These are phyloP conservation scores for Hypomontagnella monticulosa DNA, from an alignment of 495 filamentous ascomycete genomes.

Conservation along the genomic window DNA sequence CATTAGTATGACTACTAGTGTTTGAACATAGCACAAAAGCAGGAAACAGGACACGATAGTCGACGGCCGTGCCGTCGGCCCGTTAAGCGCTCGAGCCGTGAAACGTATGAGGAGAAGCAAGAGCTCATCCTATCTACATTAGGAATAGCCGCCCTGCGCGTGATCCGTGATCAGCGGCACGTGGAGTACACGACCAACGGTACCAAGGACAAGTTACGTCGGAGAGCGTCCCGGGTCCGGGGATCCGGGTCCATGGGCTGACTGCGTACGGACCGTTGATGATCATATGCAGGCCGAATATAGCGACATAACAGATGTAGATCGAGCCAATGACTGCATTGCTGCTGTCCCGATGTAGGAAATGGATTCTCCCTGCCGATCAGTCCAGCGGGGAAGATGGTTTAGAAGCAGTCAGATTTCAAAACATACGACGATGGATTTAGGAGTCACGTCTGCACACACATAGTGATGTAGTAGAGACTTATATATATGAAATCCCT, in stretches of 20 bases:
- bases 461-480: constrained; percentile 1
- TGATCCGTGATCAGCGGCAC: background rate
- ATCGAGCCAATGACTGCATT: constrained; percentile 8
- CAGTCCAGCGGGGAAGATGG: no score
- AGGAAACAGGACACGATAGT: background rate
- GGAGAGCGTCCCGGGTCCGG: constrained; percentile 6
- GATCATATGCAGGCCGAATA: no score
- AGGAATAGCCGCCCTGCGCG: background rate
- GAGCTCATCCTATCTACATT: background rate
- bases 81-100: background rate
- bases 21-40: no score
- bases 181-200: background rate
- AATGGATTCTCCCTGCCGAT: no score
- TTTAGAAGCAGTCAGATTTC: no score
- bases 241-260: background rate
- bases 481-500: constrained; percentile 12
- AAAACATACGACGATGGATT: background rate
- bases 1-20: no score
- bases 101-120: background rate
- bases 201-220: constrained; percentile 2
- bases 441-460: background rate
- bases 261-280: no score
- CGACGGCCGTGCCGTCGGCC: background rate
- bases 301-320: background rate
- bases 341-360: background rate